Evolutionary conservation across 495 filamentous ascomycete genomes (phyloP).

Genomic region (Hypoxylon fuscum): DNA sequence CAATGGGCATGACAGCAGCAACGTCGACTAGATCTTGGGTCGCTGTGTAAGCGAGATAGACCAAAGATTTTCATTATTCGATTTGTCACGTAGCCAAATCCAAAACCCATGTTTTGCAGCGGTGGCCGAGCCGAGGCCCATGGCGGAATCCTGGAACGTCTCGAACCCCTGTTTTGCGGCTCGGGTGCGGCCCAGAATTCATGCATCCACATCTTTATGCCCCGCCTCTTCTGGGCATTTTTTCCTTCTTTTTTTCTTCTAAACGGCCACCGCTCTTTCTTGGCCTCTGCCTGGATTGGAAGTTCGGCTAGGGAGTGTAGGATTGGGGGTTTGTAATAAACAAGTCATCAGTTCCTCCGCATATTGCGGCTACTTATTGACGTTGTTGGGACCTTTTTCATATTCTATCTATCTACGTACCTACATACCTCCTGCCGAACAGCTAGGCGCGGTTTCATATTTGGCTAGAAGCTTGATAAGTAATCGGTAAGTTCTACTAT

Average conservation of each 20-base stretch:
- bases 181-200: conserved; percentile 20
- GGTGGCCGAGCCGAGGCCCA: conserved; percentile 5
- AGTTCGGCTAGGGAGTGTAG: neutral
- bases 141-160: conserved; percentile 2
- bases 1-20: too few species aligned
- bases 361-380: too few species aligned
- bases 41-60: conserved; percentile 9
- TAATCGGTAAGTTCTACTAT: too few species aligned
- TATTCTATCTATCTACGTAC: too few species aligned
- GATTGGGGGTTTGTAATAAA: too few species aligned
- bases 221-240: too few species aligned
- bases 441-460: too few species aligned
- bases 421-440: too few species aligned
- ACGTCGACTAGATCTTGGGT: conserved; percentile 7
- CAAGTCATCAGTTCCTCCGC: too few species aligned
- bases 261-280: neutral
- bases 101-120: conserved; percentile 8
- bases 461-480: too few species aligned
- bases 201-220: conserved; percentile 16
- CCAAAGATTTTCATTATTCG: neutral
- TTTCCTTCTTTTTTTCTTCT: neutral
- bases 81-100: neutral
- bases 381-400: too few species aligned
- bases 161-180: conserved; percentile 32
- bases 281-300: neutral